A percentile compares a stretch with the other conserved stretches of the same genome.
phyloP scores from a whole-genome alignment of 2,329 filamentous ascomycete species.

The Alternaria triticina region DNA sequence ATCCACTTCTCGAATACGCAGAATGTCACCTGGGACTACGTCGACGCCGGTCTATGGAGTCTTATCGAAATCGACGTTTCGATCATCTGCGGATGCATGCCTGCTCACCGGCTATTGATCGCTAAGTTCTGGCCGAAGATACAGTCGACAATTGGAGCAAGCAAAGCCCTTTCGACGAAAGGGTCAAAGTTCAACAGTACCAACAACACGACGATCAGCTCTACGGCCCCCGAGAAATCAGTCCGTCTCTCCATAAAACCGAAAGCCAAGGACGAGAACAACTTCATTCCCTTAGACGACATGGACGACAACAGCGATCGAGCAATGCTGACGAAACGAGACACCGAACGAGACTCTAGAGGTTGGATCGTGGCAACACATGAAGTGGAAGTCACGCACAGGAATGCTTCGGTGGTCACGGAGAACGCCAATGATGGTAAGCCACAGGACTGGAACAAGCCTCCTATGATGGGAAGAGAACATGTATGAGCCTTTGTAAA shows the following conservation, averaged over 20 bases:
- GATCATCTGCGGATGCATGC: constrained; percentile 53
- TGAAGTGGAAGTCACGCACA: constrained; percentile 1
- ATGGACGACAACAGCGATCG: constrained; percentile 21
- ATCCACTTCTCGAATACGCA: constrained; percentile 50
- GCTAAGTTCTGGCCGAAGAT: constrained; percentile 22
- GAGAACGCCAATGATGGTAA: not conserved
- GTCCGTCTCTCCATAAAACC: constrained; percentile 22
- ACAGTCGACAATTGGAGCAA: constrained; percentile 15
- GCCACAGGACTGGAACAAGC: constrained; percentile 15
- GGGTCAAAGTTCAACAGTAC: not conserved
- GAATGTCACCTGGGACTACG: constrained; percentile 51
- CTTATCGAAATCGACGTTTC: constrained; percentile 43
- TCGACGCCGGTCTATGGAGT: constrained; percentile 50
- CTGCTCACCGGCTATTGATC: constrained; percentile 31
- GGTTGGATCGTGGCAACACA: constrained; percentile 12
- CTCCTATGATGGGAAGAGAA: constrained; percentile 10
- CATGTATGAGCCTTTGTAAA: constrained; percentile 9
- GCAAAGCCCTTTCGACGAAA: constrained; percentile 5
- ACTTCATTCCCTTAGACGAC: constrained; percentile 30
- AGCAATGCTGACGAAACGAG: not conserved
- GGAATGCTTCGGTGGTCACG: not conserved
- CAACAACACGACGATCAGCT: not conserved
- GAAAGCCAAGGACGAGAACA: constrained; percentile 19
- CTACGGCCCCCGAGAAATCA: constrained; percentile 2
- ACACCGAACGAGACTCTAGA: constrained; percentile 4